Evolutionary conservation across 345 rosid species (phyloP).

Genomic region (Triadica sebifera): DNA sequence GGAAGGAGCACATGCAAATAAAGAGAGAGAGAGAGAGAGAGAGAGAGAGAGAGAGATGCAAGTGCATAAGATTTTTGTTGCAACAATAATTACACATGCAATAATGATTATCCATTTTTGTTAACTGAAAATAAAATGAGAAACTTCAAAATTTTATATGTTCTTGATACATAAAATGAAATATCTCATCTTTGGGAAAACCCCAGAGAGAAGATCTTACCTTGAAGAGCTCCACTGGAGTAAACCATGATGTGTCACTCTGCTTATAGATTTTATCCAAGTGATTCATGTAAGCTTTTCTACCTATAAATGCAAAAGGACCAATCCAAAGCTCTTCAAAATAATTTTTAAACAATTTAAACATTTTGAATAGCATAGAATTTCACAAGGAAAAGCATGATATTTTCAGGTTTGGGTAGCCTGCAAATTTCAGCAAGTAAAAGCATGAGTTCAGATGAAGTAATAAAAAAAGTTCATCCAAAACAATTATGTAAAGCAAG

Average conservation of each 20-base stretch:
- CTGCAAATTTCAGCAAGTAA: slow-evolving; percentile 5
- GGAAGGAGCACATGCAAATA: neutral
- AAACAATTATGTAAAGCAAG: neutral
- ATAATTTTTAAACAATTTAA: neutral
- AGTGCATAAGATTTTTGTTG: neutral
- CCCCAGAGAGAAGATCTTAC: slow-evolving; percentile 30
- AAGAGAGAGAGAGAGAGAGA: neutral
- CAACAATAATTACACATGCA: neutral
- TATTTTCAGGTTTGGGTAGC: neutral
- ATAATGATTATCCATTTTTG: neutral
- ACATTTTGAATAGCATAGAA: neutral
- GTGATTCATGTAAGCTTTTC: slow-evolving; percentile 75
- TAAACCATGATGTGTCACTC: slow-evolving; percentile 95
- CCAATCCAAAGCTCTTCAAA: neutral
- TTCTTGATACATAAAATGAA: neutral
- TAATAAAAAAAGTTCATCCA: neutral
- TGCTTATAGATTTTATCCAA: slow-evolving; percentile 82
- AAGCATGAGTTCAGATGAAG: neutral
- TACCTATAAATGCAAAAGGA: slow-evolving; percentile 44
- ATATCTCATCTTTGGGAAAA: neutral
- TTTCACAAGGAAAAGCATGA: slow-evolving; percentile 5
- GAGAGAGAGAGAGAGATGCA: neutral
- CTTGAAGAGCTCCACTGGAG: slow-evolving; percentile 99
- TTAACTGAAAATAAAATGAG: neutral
- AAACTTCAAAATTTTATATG: neutral